Evolutionary conservation across 2,329 filamentous ascomycete genomes (phyloP).

Genomic region (Cadophora luteo-olivacea): DNA sequence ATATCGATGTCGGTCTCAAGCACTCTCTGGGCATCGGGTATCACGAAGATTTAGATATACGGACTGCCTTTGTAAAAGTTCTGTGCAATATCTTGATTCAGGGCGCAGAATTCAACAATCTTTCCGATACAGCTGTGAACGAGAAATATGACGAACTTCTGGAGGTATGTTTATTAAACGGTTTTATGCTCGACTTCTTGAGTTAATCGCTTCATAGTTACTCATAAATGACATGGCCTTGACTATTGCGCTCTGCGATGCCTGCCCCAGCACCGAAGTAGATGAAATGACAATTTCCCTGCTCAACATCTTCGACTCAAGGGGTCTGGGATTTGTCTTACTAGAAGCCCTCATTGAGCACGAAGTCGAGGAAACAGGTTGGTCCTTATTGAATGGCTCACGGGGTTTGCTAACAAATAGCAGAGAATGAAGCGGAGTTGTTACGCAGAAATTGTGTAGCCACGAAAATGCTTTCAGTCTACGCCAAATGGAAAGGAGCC

Average conservation of each 20-base stretch:
- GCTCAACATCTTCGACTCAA: constrained; percentile 72
- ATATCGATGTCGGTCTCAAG: constrained; percentile 74
- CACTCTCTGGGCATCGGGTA: constrained; percentile 74
- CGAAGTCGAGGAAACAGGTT: constrained; percentile 71
- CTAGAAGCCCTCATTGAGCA: constrained; percentile 72
- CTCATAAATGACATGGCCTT: constrained; percentile 68
- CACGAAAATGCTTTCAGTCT: constrained; percentile 76
- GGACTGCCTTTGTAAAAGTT: constrained; percentile 73
- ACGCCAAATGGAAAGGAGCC: constrained; percentile 74
- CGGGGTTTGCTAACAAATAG: constrained; percentile 18
- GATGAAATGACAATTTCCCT: constrained; percentile 73
- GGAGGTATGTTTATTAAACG: constrained; percentile 53
- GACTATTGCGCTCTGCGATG: constrained; percentile 67
- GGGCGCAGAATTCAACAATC: constrained; percentile 72
- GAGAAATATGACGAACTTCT: constrained; percentile 73
- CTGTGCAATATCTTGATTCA: constrained; percentile 75
- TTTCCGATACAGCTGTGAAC: constrained; percentile 70
- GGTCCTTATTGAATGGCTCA: constrained; percentile 24
- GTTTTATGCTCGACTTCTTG: no score
- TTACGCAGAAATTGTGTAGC: constrained; percentile 72
- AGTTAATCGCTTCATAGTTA: constrained; percentile 49
- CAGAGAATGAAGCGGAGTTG: constrained; percentile 72
- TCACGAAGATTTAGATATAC: constrained; percentile 72
- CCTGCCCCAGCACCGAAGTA: constrained; percentile 71
- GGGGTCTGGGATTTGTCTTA: constrained; percentile 67